Conservation (phyloP, 169 alveolate genomes). For the Sarcocystis neurona region DNA sequence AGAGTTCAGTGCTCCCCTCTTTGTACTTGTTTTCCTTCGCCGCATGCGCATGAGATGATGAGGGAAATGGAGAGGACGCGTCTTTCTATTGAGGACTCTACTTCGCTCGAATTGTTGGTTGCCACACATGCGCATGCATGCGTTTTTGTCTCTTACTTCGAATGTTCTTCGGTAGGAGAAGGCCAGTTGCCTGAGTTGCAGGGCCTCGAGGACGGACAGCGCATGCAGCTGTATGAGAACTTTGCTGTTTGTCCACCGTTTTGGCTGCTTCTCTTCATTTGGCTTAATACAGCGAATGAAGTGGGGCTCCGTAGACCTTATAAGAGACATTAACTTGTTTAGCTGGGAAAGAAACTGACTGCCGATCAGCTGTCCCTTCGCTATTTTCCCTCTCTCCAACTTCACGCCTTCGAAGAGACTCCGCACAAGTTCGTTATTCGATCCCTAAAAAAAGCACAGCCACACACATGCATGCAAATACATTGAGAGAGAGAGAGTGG, state of each 20-base stretch:
- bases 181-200: constrained; percentile 86
- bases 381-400: constrained; percentile 86
- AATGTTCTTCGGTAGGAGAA: constrained; percentile 79
- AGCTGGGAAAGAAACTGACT: constrained; percentile 87
- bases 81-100: not conserved
- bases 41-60: no score
- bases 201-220: constrained; percentile 87
- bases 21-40: no score
- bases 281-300: constrained; percentile 90
- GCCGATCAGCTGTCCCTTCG: constrained; percentile 89
- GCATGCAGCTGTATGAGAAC: constrained; percentile 88
- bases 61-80: no score
- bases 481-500: not conserved
- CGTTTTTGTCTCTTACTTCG: constrained; percentile 8
- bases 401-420: constrained; percentile 82
- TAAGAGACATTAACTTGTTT: constrained; percentile 80
- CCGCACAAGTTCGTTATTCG: constrained; percentile 78
- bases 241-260: constrained; percentile 83
- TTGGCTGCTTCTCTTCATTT: constrained; percentile 85
- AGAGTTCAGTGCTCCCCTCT: no score
- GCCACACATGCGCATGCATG: not conserved
- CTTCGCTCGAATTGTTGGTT: constrained; percentile 46
- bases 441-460: constrained; percentile 72
- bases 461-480: not conserved
- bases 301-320: constrained; percentile 88